Evolutionary conservation across 768 basidiomycete species (phyloP).

Genomic region (Glaciozyma antarctica): DNA sequence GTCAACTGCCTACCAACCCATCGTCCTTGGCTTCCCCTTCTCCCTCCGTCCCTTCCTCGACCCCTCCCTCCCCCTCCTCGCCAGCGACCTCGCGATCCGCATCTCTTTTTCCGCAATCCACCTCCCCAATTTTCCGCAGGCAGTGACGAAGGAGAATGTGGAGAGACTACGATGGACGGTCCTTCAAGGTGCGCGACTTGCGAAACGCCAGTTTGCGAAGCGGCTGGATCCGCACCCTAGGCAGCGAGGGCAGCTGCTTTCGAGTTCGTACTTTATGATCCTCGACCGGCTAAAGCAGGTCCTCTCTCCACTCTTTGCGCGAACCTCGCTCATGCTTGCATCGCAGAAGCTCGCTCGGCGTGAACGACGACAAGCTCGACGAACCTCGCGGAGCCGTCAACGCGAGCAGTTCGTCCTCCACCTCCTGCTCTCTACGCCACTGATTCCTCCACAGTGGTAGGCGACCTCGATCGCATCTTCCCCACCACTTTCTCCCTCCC

Average conservation of each 20-base stretch:
- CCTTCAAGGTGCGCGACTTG: conserved; percentile 7
- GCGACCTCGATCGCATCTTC: conserved; percentile 25
- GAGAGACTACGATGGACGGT: background rate
- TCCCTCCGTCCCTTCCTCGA: conserved; percentile 17
- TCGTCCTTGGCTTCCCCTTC: conserved; percentile 27
- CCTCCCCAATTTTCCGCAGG: conserved; percentile 3
- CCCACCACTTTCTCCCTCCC: conserved; percentile 12
- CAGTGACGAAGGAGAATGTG: background rate
- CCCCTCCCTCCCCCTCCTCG: background rate
- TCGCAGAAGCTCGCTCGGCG: background rate
- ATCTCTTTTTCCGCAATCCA: conserved; percentile 19
- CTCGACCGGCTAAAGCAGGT: conserved; percentile 18
- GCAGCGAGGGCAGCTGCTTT: background rate
- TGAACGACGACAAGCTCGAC: conserved; percentile 1
- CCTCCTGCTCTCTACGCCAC: background rate
- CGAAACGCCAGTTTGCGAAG: conserved; percentile 16
- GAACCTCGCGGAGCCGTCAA: conserved; percentile 14
- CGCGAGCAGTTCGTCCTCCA: conserved; percentile 11
- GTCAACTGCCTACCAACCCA: conserved; percentile 8
- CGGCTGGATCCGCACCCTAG: background rate
- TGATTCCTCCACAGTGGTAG: conserved; percentile 13
- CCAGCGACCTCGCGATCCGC: conserved; percentile 20
- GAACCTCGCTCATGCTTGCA: background rate
- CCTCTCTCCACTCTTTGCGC: background rate
- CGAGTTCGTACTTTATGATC: background rate